phyloP scores from a whole-genome alignment of 2,329 filamentous ascomycete species.

The Penicillium sp. region DNA sequence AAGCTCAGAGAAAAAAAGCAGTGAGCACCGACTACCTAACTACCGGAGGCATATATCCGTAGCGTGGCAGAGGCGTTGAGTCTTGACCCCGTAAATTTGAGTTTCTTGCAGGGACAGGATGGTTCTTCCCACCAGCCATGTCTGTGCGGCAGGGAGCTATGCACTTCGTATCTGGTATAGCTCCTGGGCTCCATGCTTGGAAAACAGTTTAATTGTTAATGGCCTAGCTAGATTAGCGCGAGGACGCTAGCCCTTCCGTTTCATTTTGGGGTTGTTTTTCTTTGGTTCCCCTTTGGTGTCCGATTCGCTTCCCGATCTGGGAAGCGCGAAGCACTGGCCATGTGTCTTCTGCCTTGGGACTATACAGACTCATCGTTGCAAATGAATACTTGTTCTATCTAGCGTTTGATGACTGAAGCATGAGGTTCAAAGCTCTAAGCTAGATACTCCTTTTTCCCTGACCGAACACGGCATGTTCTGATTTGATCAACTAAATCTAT shows the following conservation, averaged over 20 bases:
- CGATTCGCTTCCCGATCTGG: not conserved
- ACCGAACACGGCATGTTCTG: not conserved
- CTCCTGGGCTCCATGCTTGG: not conserved
- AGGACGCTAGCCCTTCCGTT: not conserved
- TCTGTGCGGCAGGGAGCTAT: not conserved
- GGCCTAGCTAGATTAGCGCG: not conserved
- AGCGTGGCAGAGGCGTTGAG: not conserved
- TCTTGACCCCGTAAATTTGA: not conserved
- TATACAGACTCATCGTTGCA: not conserved
- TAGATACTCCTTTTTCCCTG: not conserved
- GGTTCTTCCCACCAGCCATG: not conserved
- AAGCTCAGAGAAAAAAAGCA: not conserved
- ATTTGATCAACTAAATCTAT: not conserved
- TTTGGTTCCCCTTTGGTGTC: not conserved
- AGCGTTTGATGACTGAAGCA: not conserved
- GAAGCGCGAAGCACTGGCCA: not conserved
- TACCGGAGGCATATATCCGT: not conserved
- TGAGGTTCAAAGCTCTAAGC: not conserved
- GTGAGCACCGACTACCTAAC: not conserved
- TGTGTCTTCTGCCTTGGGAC: constrained; percentile 2
- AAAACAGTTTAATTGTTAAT: not conserved
- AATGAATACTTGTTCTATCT: not conserved
- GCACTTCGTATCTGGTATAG: not conserved
- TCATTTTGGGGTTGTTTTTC: not conserved
- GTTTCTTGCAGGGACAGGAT: not conserved